A percentile compares a stretch with the other conserved stretches of the same genome.
Conservation (phyloP, 441 rosid genomes). For the Kokia cookei region DNA sequence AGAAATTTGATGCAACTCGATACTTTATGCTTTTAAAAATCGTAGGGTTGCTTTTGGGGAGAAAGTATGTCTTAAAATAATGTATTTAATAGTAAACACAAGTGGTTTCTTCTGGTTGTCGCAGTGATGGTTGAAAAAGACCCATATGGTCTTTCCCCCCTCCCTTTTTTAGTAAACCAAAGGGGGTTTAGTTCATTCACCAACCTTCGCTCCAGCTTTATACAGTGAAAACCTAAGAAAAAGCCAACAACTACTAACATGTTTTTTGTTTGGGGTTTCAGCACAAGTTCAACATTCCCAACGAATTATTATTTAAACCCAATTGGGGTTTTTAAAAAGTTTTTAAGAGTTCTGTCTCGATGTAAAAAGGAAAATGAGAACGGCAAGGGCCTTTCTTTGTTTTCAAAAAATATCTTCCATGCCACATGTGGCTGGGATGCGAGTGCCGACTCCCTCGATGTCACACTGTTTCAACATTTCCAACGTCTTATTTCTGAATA, state of each 20-base stretch:
- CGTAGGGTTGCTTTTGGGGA: neutral
- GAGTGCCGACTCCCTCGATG: neutral
- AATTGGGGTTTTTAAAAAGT: neutral
- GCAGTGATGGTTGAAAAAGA: neutral
- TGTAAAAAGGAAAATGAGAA: neutral
- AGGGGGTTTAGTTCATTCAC: neutral
- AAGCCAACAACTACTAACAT: too few species aligned
- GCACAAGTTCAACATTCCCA: neutral
- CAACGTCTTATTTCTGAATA: too few species aligned
- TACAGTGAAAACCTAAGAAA: neutral
- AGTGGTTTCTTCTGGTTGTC: neutral
- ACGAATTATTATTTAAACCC: neutral
- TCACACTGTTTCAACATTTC: too few species aligned
- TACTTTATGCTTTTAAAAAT: neutral
- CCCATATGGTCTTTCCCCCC: neutral
- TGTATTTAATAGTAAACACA: too few species aligned
- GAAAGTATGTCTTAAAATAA: too few species aligned
- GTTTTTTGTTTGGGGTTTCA: too few species aligned
- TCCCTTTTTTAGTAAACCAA: neutral
- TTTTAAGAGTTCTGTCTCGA: neutral
- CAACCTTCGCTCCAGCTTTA: neutral
- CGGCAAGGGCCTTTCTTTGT: neutral
- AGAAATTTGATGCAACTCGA: neutral
- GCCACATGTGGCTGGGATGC: slow-evolving; percentile 25
- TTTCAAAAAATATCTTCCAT: slow-evolving; percentile 5